Base-by-base conservation (phyloP, 192 early-diverging fungal genomes). In the Linnemannia exigua region DNA sequence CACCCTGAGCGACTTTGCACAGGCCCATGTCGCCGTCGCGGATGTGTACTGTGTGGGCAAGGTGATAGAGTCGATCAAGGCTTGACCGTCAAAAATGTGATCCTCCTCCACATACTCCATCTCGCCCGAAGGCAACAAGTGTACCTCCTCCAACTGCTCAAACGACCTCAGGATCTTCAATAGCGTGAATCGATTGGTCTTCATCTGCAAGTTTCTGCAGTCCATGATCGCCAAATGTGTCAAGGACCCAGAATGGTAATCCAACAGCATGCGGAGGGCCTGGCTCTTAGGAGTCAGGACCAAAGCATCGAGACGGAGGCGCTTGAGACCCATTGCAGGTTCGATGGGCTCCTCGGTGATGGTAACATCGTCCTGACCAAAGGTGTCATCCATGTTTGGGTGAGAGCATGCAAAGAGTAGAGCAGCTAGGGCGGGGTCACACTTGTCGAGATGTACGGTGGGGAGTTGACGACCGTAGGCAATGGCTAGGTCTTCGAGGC, bases 71-170 rank as follows among this genome's bases (percentile, higher is more conserved):
- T 63, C 58, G 12, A 63, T 63, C 58, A 63, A 31, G 12, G 25
- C 58, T 12, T 63, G 25, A 11, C 25, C 58, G 28, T 63, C 58
- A 63, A 63, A 63, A 25, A 63, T 14, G 31, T 63, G 58, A 14
- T 63, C 58, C 58, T 33, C 58, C 58, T 63, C 58, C 58, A 63
- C 58, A 33, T 63, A 63, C 9, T 63, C 58, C 28, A 63, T 9
- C 28, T 63, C 58, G 9, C 58, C 58, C 12, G 58, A 63, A 2
- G 58, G 58, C 12, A 63, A 31, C 58, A 63, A 7, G 28, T 63
- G 58, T 12, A 63, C 58, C 58, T 63, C 25, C 58, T 63, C 58
- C 58, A 63, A 31, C 3, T 63, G 58, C 25, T 11, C 28, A 63
- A 63, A 63, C 22, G 58, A 63, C 28, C 58, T 63, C 28, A 63